Evolutionary conservation across 495 filamentous ascomycete genomes (phyloP), one percentile per base, ranked within the genome.

Genomic region (Collariella sp.): DNA sequence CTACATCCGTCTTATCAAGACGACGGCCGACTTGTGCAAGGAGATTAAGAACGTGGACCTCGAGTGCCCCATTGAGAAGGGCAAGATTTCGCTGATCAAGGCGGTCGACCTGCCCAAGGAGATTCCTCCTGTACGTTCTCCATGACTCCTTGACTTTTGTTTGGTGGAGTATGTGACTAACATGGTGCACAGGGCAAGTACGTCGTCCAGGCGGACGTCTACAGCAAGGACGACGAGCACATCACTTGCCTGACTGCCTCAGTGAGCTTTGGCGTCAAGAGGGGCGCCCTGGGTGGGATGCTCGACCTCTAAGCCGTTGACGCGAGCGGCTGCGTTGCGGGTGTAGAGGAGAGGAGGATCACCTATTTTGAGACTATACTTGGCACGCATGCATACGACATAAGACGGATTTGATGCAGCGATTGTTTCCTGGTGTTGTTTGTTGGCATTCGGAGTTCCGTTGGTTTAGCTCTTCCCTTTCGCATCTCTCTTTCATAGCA

Each of bases 21-120:
- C 86, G 51, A 73, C 70, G 52, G 81, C 84, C 61, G 84, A 95
- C 66, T 79, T 97, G 12, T 99, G 93, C 72, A 86, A 96, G 19
- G 80, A 95, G 69, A 81, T 95, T 53, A 70, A 78, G 61, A 89
- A 95, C 48, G 87, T 96, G 12, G 90, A 96, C 60, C 75, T 96
- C 42, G 71, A 88, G 53, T 99, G 93, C 69, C 93, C 93, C 46
- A 77, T 99, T 52, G 72, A 89, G 67, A 78, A 84, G 69, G 93
- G 90, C 43, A 70, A 81, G 20, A 76, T 87, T 59, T 67, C 67
- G 19, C 70, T 99, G 62, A 81, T 70, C 42, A 96, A 97, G 76
- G 69, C 83, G 20, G 86, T 97, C 29, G 82, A 93, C 7, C 70
- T 99, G 56, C 93, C 93, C 48, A 83, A 80, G 59, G 78, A 90